Base-by-base conservation (phyloP, 2,329 filamentous ascomycete genomes). In the Sporothrix dimorphospora region DNA sequence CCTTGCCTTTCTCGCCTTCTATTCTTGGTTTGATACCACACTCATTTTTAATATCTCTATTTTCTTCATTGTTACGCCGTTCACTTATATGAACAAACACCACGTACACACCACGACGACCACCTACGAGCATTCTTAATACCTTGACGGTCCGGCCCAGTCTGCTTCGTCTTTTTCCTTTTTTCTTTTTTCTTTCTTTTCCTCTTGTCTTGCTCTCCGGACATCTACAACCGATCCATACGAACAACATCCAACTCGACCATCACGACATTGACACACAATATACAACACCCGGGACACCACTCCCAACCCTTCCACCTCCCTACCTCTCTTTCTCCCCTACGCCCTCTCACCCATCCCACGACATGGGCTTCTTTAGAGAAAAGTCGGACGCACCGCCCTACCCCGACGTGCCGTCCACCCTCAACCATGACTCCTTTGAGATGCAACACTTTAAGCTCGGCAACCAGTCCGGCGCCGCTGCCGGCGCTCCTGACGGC, bases 391-490 rank as follows among this genome's bases (percentile, higher is more conserved):
- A 42, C 19, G 70, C 74, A 34, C 72, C 73, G 70, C 74, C 76
- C 34, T 77, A 75, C 53, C 78, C 79, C 42, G 75, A 77, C 21
- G 76, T 82, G 9, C 81, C 81, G 9, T 27, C 57, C 77, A 5
- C 77, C 78, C 77, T 80, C 59, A 72, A 78, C 72, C 74, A 78
- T 74, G 74, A 77, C 69, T 75, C 78, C 40, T 81, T 79, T 75
- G 78, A 81, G 69, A 77, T 79, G 72, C 76, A 79, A 65, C 76
- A 75, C 79, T 82, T 75, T 79, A 83, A 78, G 80, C 81, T 47
- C 78, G 81, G 65, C 57, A 45, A 70, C 21, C 74, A 47, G 30
- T 3, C 55, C 21, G 55, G 30, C 14, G 51, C 24, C 27, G 49
- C 49, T 11, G 47, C 49, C 9, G 53, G 53, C n/a, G 53, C 27